These are phyloP conservation scores for Obba rivulosa DNA, from an alignment of 768 basidiomycete genomes.

Conservation along the genomic window DNA sequence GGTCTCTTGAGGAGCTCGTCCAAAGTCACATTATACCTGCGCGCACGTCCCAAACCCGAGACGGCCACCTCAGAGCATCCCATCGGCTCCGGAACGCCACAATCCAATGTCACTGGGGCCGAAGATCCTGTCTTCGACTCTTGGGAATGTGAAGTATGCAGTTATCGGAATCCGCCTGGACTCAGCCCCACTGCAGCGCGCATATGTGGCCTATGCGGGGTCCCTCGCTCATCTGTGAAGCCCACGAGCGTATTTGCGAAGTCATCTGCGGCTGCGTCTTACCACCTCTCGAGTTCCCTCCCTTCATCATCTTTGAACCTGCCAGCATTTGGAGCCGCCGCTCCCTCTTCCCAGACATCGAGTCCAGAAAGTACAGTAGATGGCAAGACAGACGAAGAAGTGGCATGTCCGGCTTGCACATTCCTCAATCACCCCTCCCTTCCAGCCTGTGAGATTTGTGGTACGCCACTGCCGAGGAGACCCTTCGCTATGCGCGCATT, in stretches of 20 bases:
- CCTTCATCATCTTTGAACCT: conserved; percentile 31
- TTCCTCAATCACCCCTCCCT: conserved; percentile 84
- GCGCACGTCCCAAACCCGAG: conserved; percentile 18
- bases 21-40: conserved; percentile 78
- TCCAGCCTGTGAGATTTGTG: conserved; percentile 80
- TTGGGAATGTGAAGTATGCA: conserved; percentile 92
- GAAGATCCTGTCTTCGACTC: conserved; percentile 37
- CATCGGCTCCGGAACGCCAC: background rate
- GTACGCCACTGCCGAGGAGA: conserved; percentile 50
- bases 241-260: conserved; percentile 20
- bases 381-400: conserved; percentile 21
- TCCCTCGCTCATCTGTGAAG: conserved; percentile 42
- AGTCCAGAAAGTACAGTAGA: background rate
- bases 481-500: conserved; percentile 17
- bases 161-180: conserved; percentile 73
- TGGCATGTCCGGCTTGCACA: conserved; percentile 84
- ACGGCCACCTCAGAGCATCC: background rate
- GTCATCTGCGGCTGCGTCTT: conserved; percentile 8
- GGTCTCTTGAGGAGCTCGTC: conserved; percentile 87
- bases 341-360: conserved; percentile 28
- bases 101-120: conserved; percentile 4
- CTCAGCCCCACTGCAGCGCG: conserved; percentile 61
- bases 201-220: conserved; percentile 81
- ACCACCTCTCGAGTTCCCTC: conserved; percentile 35
- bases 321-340: conserved; percentile 16